Percentiles rank a stretch among this genome's conserved stretches.
Conservation (phyloP, 148 eudicot species). For the Cornus controversa region DNA sequence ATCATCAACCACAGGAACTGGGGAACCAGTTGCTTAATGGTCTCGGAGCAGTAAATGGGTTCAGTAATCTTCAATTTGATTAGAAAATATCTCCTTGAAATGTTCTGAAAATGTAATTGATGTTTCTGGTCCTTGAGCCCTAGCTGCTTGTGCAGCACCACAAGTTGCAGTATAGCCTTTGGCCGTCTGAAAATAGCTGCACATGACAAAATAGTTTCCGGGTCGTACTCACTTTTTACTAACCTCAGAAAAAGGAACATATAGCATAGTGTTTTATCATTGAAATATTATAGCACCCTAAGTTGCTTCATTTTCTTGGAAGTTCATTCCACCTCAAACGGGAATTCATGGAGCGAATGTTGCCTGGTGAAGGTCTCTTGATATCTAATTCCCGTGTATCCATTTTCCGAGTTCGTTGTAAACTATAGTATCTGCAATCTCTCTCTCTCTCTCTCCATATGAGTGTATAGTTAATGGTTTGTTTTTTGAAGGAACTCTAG, state of each 20-base stretch:
- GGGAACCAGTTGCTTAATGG: conserved; percentile 70
- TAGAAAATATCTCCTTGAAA: conserved; percentile 67
- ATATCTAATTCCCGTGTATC: neutral
- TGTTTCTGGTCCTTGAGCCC: neutral
- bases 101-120: neutral
- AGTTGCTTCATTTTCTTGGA: conserved; percentile 15
- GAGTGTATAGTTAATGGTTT: too few species aligned
- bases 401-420: neutral
- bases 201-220: neutral
- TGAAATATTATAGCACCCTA: conserved; percentile 20
- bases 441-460: neutral
- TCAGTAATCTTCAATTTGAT: conserved; percentile 63
- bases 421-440: conserved; percentile 7
- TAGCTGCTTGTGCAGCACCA: neutral
- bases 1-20: conserved; percentile 63
- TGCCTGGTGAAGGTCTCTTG: conserved; percentile 19
- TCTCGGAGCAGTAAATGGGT: conserved; percentile 74
- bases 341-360: neutral
- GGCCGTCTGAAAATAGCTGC: conserved; percentile 11
- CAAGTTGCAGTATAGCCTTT: conserved; percentile 12
- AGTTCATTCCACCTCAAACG: conserved; percentile 3
- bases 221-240: conserved; percentile 14
- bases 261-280: conserved; percentile 22
- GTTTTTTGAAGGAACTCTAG: conserved; percentile 15
- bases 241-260: conserved; percentile 15